Base-by-base conservation (phyloP, 345 rosid genomes). In the Noccaea caerulescens region DNA sequence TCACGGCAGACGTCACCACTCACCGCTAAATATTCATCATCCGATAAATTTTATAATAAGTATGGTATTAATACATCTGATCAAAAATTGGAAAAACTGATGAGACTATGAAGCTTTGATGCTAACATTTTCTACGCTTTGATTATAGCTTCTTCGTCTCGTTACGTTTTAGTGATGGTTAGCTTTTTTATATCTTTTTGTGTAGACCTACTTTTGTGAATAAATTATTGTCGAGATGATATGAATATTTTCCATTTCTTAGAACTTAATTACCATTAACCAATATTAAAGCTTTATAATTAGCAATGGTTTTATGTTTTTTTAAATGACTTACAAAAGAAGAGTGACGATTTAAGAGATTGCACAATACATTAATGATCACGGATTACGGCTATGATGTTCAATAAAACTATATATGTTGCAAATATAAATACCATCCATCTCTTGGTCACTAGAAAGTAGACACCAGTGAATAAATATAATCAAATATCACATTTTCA, bases 1-100 rank as follows among this genome's bases (percentile, higher is more conserved):
- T 49, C 11, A 10, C 57, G 20, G 43, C 56, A 33, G 32, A 63
- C 56, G 38, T 61, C 43, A 42, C 54, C 51, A 67, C 30, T 33
- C 12, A 27, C 30, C 4, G 1, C 23, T 20, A 20, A 27, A 2
- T 27, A 27, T 2, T 27, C 30, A 27, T 27, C 30, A 27, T 27
- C 30, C 30, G 30, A 27, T 27, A 1, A 20, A 20, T 20, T 20
- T 20, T 20, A 20, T 20, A 20, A 20, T 20, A 20, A 20, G 23
- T 20, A 20, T 20, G 23, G 23, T 20, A 20, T 20, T 20, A 33
- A 14, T 4, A 63, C 8, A 18, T 34, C 12, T 51, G 37, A 38
- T 38, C 33, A 18, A 63, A 12, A 39, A 13, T 25, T 12, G 16
- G n/a, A 42, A 33, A 27, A 42, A 25, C n/a, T 25, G 37, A n/a